A percentile compares a stretch with the other conserved stretches of the same genome.
Conservation (phyloP, 2,329 filamentous ascomycete genomes). For the Calonectria multiphialidica region DNA sequence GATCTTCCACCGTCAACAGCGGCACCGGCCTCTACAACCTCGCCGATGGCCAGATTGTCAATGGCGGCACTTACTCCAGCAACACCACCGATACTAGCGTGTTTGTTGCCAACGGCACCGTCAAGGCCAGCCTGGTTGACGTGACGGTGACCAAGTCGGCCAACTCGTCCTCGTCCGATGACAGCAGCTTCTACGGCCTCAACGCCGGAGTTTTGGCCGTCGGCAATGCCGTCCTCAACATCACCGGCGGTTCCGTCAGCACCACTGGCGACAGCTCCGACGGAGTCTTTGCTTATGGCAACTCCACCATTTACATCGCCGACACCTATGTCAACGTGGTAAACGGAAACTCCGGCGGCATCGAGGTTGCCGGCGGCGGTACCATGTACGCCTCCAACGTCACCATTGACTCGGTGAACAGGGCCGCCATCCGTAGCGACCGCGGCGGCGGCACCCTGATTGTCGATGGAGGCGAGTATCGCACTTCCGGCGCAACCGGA, state of each 20-base stretch:
- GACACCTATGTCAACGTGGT: conserved; percentile 25
- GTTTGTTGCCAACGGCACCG: conserved; percentile 26
- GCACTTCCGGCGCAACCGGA: conserved; percentile 19
- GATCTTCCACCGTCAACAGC: conserved; percentile 20
- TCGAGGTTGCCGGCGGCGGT: conserved; percentile 26
- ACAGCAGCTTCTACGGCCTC: conserved; percentile 28
- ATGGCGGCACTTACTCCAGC: conserved; percentile 21
- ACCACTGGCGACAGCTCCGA: conserved; percentile 23
- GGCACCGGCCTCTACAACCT: conserved; percentile 23
- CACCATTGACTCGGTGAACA: conserved; percentile 25
- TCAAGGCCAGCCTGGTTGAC: conserved; percentile 16
- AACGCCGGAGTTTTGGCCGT: conserved; percentile 23
- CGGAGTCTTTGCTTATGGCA: conserved; percentile 25
- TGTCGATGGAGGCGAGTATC: conserved; percentile 24
- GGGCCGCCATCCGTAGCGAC: conserved; percentile 28
- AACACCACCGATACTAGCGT: conserved; percentile 17
- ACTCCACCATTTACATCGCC: conserved; percentile 24
- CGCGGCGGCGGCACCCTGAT: conserved; percentile 22
- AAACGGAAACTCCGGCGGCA: conserved; percentile 24
- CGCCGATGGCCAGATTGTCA: conserved; percentile 12
- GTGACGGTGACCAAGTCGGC: conserved; percentile 22
- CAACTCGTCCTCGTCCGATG: conserved; percentile 21
- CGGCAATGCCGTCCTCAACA: conserved; percentile 22
- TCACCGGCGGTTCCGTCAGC: conserved; percentile 18
- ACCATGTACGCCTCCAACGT: conserved; percentile 24